Evolutionary conservation across 441 rosid species (phyloP), one percentile per base, ranked within the genome.

Genomic region (Macaranga tanarius): DNA sequence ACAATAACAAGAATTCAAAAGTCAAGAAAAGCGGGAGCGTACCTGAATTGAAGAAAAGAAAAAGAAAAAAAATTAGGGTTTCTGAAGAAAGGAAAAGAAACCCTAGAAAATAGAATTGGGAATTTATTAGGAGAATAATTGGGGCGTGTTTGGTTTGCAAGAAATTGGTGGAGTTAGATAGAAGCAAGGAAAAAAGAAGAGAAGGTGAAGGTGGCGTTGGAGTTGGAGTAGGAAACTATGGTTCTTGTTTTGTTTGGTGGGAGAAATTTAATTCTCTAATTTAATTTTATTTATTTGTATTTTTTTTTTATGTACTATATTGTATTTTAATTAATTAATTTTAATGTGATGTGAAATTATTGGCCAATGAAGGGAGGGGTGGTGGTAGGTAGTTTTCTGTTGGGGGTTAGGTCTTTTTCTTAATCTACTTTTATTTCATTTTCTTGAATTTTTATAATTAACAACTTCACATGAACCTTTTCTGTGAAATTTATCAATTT

Each of bases 341-440:
- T 65, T 42, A 16, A 28, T 7, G 57, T 19, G 52, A 59, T 40
- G 25, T 70, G 28, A 73, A 77, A 69, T 26, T 34, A 54, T 47
- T 15, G 59, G 72, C 60, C 11, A 8, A 9, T 4, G 6, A 28
- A 50, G 57, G 47, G 19, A 31, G 77, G 62, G 23, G 50, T 12
- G 85, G 79, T 81, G 80, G 85, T 73, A 42, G 87, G 89, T 80
- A 73, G 85, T 77, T 82, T 72, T 78, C 81, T 44, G 86, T 81
- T 81, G 74, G 85, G 28, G 10, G 83, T 78, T 78, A 0, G 74
- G 72, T 77, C 76, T 15, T 66, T 75, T 67, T 76, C 78, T 67
- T 31, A 0, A 17, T 1, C 11, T 55, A 1, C 40, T 28, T 22
- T 26, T 23, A 0, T 26, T 22, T 6, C 65, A 2, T 47, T 48